Base-by-base conservation (phyloP, 371 early-diverging fungal species). In the Zancudomyces culisetae region DNA sequence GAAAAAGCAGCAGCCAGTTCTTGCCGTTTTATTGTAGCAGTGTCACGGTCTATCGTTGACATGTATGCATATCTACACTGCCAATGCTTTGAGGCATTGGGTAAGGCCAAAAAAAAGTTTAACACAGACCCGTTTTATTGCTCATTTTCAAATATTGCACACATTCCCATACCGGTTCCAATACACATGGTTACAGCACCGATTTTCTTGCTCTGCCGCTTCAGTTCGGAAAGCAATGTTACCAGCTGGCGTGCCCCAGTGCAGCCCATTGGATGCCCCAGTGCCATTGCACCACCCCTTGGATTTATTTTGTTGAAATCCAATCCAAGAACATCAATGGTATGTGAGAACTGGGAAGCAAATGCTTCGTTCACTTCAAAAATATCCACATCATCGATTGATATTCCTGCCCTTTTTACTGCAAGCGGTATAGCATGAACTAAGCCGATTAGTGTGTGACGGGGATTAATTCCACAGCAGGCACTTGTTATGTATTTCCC, bases 161-260 rank as follows among this genome's bases (percentile, higher is more conserved):
- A 90, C 79, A 87, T 89, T 54, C 98, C 98, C 88, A 90, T 90
- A 56, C 97, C 97, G 52, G 84, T 80, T 55, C 97, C 98, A 60
- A 95, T 87, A 77, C 94, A 95, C 88, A 96, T 90, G 61, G 82
- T 77, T 49, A 80, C 79, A 62, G 82, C 82, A 55, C 98, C 98
- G 59, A 85, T 70, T 62, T 78, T 77, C 74, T 85, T 79, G 63
- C 77, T 73, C 55, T 79, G 79, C 51, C 95, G 79, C 73, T 83
- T 80, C 66, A 98, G 76, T 68, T 93, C 94, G 42, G 88, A 83
- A 30, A 98, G 63, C 29, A 97, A 66, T 20, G 97, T 97, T 45
- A 94, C 88, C 58, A 97, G 77, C 69, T 95, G 91, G 61, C 98
- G 82, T 20, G 97, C 91, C 63, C 98, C 98, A 43, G 95, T 95